These are phyloP conservation scores for Didymella keratinophila DNA, from an alignment of 2,329 filamentous ascomycete species.

Conservation along the genomic window DNA sequence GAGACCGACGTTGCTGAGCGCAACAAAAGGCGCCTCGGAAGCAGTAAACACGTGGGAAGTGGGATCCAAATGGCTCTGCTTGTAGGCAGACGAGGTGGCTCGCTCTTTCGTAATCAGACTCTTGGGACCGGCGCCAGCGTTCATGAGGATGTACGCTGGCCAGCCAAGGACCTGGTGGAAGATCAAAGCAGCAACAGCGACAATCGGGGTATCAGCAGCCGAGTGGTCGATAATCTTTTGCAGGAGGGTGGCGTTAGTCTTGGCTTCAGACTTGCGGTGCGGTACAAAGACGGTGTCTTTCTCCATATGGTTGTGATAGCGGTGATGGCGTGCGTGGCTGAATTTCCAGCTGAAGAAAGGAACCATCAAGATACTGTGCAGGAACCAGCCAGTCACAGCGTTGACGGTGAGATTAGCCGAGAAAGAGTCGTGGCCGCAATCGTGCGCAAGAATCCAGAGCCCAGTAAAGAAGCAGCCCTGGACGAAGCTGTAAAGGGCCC, in stretches of 20 bases:
- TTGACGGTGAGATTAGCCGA: conserved; percentile 66
- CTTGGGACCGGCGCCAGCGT: conserved; percentile 48
- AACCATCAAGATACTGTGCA: conserved; percentile 72
- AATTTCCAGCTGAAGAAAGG: conserved; percentile 79
- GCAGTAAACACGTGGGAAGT: conserved; percentile 29
- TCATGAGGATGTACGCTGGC: conserved; percentile 69
- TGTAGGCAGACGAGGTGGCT: conserved; percentile 19
- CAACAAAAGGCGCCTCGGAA: conserved; percentile 29
- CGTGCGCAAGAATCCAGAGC: conserved; percentile 72
- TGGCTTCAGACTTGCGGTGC: conserved; percentile 26
- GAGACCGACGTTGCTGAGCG: conserved; percentile 31
- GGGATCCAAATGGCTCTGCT: conserved; percentile 35
- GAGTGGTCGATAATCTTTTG: conserved; percentile 48
- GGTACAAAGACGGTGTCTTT: conserved; percentile 62
- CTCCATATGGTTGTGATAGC: conserved; percentile 71
- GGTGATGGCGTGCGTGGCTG: conserved; percentile 74
- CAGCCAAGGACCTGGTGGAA: conserved; percentile 71
- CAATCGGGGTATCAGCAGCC: conserved; percentile 68
- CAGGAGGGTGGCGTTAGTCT: conserved; percentile 18
- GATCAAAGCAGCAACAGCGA: conserved; percentile 63
- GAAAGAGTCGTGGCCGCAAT: conserved; percentile 75
- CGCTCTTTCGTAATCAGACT: conserved; percentile 27
- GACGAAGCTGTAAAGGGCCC: conserved; percentile 67
- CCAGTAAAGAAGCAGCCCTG: conserved; percentile 73
- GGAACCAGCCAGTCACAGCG: conserved; percentile 67